Percentiles rank a stretch among this genome's conserved stretches.
Evolutionary conservation across 306 rosid species (phyloP).

Genomic region (Prunus salicina): DNA sequence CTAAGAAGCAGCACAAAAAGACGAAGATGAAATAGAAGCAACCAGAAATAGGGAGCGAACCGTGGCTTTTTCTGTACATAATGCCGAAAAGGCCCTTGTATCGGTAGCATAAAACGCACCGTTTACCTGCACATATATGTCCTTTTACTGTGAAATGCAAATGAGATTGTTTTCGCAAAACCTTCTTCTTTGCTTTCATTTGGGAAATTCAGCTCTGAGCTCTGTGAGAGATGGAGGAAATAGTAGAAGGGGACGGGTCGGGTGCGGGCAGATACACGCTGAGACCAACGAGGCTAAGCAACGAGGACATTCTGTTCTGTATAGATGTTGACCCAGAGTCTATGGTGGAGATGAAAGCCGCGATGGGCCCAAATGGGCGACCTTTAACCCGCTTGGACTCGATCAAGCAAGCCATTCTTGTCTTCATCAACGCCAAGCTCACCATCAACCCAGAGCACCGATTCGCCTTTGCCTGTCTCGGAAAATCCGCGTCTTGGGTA

Average conservation of each 20-base stretch:
- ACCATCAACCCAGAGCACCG: slow-evolving; percentile 90
- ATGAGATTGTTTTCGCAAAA: neutral
- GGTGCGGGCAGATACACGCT: slow-evolving; percentile 44
- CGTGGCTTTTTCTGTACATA: neutral
- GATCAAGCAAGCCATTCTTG: slow-evolving; percentile 74
- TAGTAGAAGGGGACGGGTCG: slow-evolving; percentile 46
- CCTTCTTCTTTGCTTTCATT: neutral
- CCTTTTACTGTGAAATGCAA: neutral
- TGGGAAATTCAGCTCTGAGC: neutral
- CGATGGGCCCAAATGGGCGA: slow-evolving; percentile 63
- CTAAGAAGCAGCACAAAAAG: neutral
- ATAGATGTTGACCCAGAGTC: slow-evolving; percentile 70
- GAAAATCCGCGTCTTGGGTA: slow-evolving; percentile 67
- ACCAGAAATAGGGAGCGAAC: neutral
- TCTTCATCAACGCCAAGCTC: slow-evolving; percentile 77
- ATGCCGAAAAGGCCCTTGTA: no score
- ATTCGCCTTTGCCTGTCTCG: slow-evolving; percentile 62
- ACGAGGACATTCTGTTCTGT: slow-evolving; percentile 79
- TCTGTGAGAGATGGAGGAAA: slow-evolving; percentile 45
- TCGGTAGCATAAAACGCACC: neutral
- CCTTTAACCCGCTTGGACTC: slow-evolving; percentile 81
- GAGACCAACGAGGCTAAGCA: slow-evolving; percentile 46
- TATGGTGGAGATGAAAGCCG: slow-evolving; percentile 58
- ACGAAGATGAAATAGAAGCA: neutral
- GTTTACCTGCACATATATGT: neutral